Percentiles rank a stretch among this genome's conserved stretches.
These are phyloP conservation scores for Macrophomina pseudophaseolina DNA, from an alignment of 2,329 filamentous ascomycete genomes.

Conservation along the genomic window DNA sequence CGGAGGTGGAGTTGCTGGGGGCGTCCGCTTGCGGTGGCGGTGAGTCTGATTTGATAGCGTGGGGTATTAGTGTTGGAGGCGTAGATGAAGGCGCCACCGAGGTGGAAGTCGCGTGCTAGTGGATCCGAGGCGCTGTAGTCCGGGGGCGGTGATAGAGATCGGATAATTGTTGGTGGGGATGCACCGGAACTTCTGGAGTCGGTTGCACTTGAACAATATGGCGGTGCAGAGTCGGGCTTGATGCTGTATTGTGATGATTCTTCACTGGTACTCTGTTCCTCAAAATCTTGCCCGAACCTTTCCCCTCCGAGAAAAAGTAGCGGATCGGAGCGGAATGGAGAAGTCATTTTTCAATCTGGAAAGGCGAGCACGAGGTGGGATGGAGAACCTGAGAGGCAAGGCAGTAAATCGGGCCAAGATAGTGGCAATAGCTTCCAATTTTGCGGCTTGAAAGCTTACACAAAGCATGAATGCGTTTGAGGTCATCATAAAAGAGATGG, in stretches of 20 bases:
- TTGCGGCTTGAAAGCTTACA: neutral
- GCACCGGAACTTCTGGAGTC: neutral
- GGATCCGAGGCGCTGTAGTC: slow-evolving; percentile 30
- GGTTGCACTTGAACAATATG: neutral
- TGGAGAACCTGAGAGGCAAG: neutral
- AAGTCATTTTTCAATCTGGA: neutral
- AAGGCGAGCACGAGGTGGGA: neutral
- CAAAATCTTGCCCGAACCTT: neutral
- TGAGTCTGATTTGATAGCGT: slow-evolving; percentile 34
- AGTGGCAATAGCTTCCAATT: neutral
- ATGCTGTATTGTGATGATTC: neutral
- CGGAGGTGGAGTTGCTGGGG: slow-evolving; percentile 32
- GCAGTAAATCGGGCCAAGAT: neutral
- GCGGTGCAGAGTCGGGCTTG: neutral
- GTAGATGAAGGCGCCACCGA: slow-evolving; percentile 33
- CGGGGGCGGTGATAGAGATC: slow-evolving; percentile 26
- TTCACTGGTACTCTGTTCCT: neutral
- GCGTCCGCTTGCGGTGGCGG: slow-evolving; percentile 27
- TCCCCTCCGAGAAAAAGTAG: neutral
- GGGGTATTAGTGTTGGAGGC: slow-evolving; percentile 31
- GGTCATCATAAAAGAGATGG: neutral
- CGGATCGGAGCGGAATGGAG: neutral
- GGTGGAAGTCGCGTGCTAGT: slow-evolving; percentile 30
- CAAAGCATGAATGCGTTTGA: neutral
- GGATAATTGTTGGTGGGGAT: neutral